phyloP scores from a whole-genome alignment of 2,329 filamentous ascomycete genomes.

The Xylariaceae sp. region DNA sequence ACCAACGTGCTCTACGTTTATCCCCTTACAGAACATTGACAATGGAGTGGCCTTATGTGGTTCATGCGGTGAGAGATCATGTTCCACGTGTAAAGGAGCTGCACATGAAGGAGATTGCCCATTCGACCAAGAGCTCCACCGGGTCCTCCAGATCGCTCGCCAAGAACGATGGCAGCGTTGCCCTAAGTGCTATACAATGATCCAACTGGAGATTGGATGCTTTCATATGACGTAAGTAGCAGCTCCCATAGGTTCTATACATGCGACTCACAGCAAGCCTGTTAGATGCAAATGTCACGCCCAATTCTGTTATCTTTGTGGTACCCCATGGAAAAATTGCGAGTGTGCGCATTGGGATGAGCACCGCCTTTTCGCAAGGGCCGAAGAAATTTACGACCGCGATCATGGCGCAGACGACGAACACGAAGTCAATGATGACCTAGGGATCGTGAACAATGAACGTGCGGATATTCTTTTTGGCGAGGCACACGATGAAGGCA shows the following conservation, averaged over 20 bases:
- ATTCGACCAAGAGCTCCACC: conserved; percentile 38
- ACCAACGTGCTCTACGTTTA: conserved; percentile 44
- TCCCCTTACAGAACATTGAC: conserved; percentile 33
- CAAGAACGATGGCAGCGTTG: conserved; percentile 52
- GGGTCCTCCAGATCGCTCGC: conserved; percentile 40
- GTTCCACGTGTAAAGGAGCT: conserved; percentile 46
- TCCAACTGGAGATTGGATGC: conserved; percentile 51
- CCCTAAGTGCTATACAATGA: conserved; percentile 40
- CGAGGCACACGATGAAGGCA: too few species aligned
- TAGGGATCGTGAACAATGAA: too few species aligned
- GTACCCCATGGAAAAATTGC: conserved; percentile 29
- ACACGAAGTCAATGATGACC: too few species aligned
- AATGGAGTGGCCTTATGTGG: conserved; percentile 37
- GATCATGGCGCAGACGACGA: background rate
- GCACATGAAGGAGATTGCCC: conserved; percentile 49
- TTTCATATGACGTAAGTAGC: conserved; percentile 55
- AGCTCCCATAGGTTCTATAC: background rate
- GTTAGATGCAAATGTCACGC: conserved; percentile 45
- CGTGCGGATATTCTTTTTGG: too few species aligned
- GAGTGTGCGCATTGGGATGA: conserved; percentile 45
- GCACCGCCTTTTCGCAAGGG: conserved; percentile 8
- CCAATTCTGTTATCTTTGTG: conserved; percentile 34
- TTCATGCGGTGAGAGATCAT: conserved; percentile 44
- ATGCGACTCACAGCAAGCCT: background rate
- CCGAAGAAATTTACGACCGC: conserved; percentile 6